Evolutionary conservation across 108 stramenopile species (phyloP).

Genomic region (Hondaea fermentalgiana): DNA sequence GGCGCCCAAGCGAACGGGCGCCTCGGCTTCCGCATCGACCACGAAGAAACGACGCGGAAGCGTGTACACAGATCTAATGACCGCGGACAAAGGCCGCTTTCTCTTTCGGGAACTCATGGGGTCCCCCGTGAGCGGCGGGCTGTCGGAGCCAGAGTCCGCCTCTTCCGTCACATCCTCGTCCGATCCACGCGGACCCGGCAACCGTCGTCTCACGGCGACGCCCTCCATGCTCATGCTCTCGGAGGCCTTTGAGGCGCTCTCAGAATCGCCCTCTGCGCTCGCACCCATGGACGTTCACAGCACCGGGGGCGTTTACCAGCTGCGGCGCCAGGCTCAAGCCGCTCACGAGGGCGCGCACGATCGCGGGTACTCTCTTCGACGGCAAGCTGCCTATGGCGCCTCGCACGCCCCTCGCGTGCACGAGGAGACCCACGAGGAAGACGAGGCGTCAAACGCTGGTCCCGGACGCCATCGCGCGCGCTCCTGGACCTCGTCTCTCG

Average conservation of each 20-base stretch:
- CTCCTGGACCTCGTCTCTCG: too few species aligned
- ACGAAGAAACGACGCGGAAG: neutral
- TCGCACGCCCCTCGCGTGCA: neutral
- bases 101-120: neutral
- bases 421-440: neutral
- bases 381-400: neutral
- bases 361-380: neutral
- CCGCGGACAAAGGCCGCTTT: neutral
- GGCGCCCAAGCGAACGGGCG: neutral
- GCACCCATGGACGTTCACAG: neutral
- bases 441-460: too few species aligned
- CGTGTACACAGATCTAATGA: neutral
- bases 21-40: neutral
- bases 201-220: neutral
- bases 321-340: neutral
- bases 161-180: neutral
- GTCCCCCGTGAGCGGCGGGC: neutral
- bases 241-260: neutral
- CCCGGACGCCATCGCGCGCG: too few species aligned
- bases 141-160: neutral
- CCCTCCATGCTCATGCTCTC: conserved; percentile 18
- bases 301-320: neutral
- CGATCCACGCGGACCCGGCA: neutral
- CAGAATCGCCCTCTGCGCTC: neutral
- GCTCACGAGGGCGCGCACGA: neutral